Evolutionary conservation across 148 eudicot species (phyloP).

Genomic region (Beta vulgaris): DNA sequence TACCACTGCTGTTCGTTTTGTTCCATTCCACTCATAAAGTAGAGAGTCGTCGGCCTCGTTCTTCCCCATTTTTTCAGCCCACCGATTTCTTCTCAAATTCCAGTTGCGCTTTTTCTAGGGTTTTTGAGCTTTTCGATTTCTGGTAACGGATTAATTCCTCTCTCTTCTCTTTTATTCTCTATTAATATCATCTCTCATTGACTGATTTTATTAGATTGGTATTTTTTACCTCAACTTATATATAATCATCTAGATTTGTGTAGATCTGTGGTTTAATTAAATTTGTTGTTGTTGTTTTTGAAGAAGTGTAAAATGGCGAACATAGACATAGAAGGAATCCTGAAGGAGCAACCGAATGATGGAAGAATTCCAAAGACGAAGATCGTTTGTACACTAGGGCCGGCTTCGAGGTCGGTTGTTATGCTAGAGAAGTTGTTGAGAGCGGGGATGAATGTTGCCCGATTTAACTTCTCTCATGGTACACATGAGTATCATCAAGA

Average conservation of each 20-base stretch:
- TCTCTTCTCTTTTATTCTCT: not conserved
- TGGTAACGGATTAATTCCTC: not conserved
- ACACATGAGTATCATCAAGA: conserved; percentile 64
- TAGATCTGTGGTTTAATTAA: not conserved
- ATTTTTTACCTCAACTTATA: no score
- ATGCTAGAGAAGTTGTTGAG: conserved; percentile 63
- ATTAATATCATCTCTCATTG: not conserved
- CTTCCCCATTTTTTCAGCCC: not conserved
- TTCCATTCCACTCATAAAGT: not conserved
- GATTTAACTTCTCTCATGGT: conserved; percentile 69
- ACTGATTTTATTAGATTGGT: not conserved
- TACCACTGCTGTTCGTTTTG: not conserved
- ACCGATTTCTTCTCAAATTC: not conserved
- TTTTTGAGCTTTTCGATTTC: not conserved
- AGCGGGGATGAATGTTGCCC: conserved; percentile 70
- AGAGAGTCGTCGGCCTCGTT: not conserved
- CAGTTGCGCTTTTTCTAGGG: not conserved
- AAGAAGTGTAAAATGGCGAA: conserved; percentile 49
- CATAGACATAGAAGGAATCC: conserved; percentile 67
- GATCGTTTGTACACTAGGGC: conserved; percentile 72
- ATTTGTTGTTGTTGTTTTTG: not conserved
- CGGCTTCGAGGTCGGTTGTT: conserved; percentile 50
- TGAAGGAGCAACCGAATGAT: conserved; percentile 54
- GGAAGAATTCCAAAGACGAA: conserved; percentile 64
- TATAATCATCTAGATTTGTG: no score